Percentiles rank a stretch among this genome's conserved stretches.
Evolutionary conservation across 306 rosid genomes (phyloP).

Genomic region (Urtica urens): DNA sequence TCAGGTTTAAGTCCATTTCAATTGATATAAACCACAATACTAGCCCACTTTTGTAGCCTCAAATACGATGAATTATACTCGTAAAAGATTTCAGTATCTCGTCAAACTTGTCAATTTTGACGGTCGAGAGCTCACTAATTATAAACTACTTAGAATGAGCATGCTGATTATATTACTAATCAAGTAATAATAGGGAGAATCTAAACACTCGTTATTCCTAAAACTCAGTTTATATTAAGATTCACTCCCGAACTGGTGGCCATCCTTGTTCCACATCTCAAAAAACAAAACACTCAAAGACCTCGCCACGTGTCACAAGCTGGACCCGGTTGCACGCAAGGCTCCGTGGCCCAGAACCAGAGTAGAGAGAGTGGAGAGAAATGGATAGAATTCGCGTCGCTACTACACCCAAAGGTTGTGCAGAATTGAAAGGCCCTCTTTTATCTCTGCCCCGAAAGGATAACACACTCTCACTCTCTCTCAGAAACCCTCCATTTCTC

Average conservation of each 20-base stretch:
- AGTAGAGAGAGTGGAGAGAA: conserved; percentile 22
- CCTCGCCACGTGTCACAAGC: conserved; percentile 13
- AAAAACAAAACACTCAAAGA: neutral
- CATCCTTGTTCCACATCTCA: conserved; percentile 6
- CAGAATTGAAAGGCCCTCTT: conserved; percentile 41
- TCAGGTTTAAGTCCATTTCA: too few relatives aligned
- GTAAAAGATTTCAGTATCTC: too few relatives aligned
- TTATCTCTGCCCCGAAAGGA: conserved; percentile 20
- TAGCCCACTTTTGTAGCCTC: conserved; percentile 11
- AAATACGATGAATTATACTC: too few relatives aligned
- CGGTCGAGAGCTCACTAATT: too few relatives aligned
- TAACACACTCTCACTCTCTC: conserved; percentile 13
- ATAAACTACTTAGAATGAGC: too few relatives aligned
- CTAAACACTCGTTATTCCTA: too few relatives aligned
- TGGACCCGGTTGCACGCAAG: conserved; percentile 10
- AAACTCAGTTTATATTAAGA: too few relatives aligned
- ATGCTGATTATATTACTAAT: too few relatives aligned
- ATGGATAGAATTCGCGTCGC: conserved; percentile 23
- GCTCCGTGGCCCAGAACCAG: neutral
- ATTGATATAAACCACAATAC: neutral
- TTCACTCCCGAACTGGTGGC: too few relatives aligned
- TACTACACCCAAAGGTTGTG: too few relatives aligned
- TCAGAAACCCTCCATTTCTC: neutral
- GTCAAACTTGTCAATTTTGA: too few relatives aligned
- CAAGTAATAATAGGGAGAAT: too few relatives aligned